These are phyloP conservation scores for Quercus berberidifolia DNA, from an alignment of 306 rosid species.

Conservation along the genomic window DNA sequence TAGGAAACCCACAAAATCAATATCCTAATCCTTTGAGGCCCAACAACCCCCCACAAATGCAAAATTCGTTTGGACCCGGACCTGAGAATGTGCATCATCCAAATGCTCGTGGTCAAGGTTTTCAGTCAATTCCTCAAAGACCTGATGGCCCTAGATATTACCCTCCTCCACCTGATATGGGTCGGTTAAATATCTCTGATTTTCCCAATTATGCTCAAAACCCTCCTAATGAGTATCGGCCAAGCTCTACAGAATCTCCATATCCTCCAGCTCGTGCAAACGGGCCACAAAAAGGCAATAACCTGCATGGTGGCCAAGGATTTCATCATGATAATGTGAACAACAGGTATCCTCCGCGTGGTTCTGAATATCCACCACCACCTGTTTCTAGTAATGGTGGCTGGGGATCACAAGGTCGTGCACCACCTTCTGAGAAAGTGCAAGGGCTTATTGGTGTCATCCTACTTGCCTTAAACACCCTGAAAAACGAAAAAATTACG, in stretches of 20 bases:
- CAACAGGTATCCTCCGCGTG: constrained; percentile 45
- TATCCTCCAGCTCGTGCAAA: constrained; percentile 37
- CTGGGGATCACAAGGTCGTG: constrained; percentile 75
- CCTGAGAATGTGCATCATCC: constrained; percentile 38
- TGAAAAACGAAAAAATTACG: constrained; percentile 61
- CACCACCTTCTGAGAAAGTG: constrained; percentile 70
- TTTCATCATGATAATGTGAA: constrained; percentile 35
- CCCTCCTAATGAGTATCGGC: constrained; percentile 34
- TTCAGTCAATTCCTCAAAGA: constrained; percentile 44
- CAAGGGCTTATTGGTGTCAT: constrained; percentile 62
- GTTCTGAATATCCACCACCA: constrained; percentile 42
- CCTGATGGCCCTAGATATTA: constrained; percentile 47
- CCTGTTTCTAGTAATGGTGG: constrained; percentile 42
- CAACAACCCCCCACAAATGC: constrained; percentile 43
- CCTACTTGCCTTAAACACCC: constrained; percentile 49
- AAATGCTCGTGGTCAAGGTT: constrained; percentile 41
- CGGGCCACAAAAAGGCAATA: constrained; percentile 50
- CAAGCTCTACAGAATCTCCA: constrained; percentile 36
- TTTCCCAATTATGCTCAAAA: constrained; percentile 38
- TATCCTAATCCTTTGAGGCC: constrained; percentile 48
- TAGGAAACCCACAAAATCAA: constrained; percentile 41
- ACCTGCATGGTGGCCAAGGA: constrained; percentile 37
- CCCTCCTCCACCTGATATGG: constrained; percentile 51
- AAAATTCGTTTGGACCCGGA: constrained; percentile 43
- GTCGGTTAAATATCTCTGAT: constrained; percentile 52